phyloP scores from a whole-genome alignment of 2,329 filamentous ascomycete species.

The Sarocladium oryzae region DNA sequence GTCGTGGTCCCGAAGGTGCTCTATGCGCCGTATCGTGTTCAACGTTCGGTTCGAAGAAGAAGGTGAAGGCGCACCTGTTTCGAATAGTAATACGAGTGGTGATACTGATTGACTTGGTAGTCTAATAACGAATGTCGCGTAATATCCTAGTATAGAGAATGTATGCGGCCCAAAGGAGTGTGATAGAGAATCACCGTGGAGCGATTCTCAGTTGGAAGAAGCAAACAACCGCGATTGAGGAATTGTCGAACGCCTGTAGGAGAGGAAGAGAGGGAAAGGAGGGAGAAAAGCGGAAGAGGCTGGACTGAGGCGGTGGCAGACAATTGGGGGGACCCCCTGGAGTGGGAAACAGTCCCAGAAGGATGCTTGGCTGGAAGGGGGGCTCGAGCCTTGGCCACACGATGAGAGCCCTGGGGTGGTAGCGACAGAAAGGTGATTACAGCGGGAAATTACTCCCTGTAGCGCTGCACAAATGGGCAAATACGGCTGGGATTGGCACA shows the following conservation, averaged over 20 bases:
- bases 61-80: slow-evolving; percentile 3
- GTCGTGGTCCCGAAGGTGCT: too few species aligned
- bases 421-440: slow-evolving; percentile 1
- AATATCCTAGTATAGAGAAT: slow-evolving; percentile 19
- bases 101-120: slow-evolving; percentile 4
- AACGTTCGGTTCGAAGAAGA: too few species aligned
- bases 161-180: slow-evolving; percentile 41
- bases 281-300: not conserved
- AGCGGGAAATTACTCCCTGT: slow-evolving; percentile 3
- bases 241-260: slow-evolving; percentile 18
- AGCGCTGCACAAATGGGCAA: not conserved
- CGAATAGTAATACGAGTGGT: not conserved
- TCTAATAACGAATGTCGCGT: slow-evolving; percentile 19
- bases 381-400: not conserved
- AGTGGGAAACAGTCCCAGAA: not conserved
- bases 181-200: slow-evolving; percentile 40
- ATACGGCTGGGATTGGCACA: not conserved
- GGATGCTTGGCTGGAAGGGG: slow-evolving; percentile 5
- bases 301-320: not conserved
- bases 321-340: not conserved
- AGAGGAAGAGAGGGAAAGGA: not conserved
- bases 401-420: not conserved
- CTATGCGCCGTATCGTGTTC: too few species aligned
- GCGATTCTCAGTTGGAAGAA: slow-evolving; percentile 47
- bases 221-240: slow-evolving; percentile 24